These are phyloP conservation scores for Gilbertella persicaria DNA, from an alignment of 371 early-diverging fungal species.

Conservation along the genomic window DNA sequence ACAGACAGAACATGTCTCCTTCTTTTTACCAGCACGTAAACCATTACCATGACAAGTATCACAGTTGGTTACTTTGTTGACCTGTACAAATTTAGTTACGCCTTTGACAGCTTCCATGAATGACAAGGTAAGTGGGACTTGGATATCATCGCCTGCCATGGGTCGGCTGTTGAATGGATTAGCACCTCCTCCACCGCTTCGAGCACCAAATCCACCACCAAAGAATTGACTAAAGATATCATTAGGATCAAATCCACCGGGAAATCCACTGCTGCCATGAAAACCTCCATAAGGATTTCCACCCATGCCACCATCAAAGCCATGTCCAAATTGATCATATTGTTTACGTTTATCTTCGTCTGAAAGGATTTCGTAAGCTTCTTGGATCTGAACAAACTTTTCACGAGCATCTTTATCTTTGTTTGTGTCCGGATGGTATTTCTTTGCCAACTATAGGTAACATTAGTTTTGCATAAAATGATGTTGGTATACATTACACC, in stretches of 20 bases:
- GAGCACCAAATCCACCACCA: constrained; percentile 59
- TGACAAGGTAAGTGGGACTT: constrained; percentile 57
- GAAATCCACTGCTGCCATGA: constrained; percentile 36
- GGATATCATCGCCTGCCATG: constrained; percentile 52
- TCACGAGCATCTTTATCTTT: constrained; percentile 86
- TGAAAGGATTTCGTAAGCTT: constrained; percentile 92
- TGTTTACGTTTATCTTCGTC: constrained; percentile 84
- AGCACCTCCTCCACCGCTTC: constrained; percentile 29
- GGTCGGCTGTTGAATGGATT: constrained; percentile 13
- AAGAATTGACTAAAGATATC: constrained; percentile 72
- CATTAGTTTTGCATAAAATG: too few relatives aligned
- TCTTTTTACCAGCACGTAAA: constrained; percentile 70
- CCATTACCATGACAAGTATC: constrained; percentile 80
- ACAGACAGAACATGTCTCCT: constrained; percentile 69
- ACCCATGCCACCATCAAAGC: constrained; percentile 18
- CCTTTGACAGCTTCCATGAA: constrained; percentile 94
- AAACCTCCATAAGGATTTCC: constrained; percentile 3
- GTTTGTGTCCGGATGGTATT: constrained; percentile 96
- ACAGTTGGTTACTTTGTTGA: constrained; percentile 68
- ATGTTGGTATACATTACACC: constrained; percentile 41
- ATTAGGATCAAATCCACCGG: constrained; percentile 60
- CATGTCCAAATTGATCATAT: constrained; percentile 87
- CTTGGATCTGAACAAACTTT: constrained; percentile 93
- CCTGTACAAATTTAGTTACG: constrained; percentile 59
- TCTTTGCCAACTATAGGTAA: constrained; percentile 78